Evolutionary conservation across 148 eudicot species (phyloP), one percentile per base, ranked within the genome.

Genomic region (Oxyria digyna): DNA sequence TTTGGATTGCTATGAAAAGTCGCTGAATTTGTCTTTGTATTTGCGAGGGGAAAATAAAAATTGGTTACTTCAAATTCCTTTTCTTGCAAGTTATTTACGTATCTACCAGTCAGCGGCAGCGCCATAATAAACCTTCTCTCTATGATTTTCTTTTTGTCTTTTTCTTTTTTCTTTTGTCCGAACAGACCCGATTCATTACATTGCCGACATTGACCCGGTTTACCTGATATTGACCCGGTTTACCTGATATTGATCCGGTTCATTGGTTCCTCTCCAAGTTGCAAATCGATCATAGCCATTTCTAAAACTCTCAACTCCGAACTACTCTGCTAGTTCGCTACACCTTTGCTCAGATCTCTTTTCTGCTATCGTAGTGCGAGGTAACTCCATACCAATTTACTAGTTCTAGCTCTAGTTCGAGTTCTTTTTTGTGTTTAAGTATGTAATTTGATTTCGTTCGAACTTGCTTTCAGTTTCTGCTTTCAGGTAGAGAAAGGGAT

Each of bases 101-200:
- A 59, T 29, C 65, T 59, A 59, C 65, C 65, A 15, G 65, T 59
- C 65, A 59, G 37, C 65, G 64, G 6, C 65, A 35, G 6, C 35
- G 52, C 52, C 52, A 46, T 46, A 46, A 52, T 31, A 29, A 24
- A 26, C 12, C 4, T 55, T 12, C 15, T 20, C 49, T 13, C 49
- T 45, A 14, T 45, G 4, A 4, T 15, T 14, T n/a, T 9, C 10
- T 8, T 2, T 50, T 50, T 50, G 57, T 50, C 57, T 50, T 21
- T 35, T 35, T 35, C 38, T 6, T 35, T 3, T 35, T 50, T 50
- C 32, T 11, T 55, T 26, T 24, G 15, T 38, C 41, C 6, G 3
- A 35, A 35, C 38, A 35, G 38, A 35, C 38, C 38, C 38, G 38
- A 6, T 35, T 35, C 38, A 35, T 35, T 35, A n/a, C n/a, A n/a